Conservation (phyloP, 495 filamentous ascomycete genomes). For the Aspergillus homomorphus region DNA sequence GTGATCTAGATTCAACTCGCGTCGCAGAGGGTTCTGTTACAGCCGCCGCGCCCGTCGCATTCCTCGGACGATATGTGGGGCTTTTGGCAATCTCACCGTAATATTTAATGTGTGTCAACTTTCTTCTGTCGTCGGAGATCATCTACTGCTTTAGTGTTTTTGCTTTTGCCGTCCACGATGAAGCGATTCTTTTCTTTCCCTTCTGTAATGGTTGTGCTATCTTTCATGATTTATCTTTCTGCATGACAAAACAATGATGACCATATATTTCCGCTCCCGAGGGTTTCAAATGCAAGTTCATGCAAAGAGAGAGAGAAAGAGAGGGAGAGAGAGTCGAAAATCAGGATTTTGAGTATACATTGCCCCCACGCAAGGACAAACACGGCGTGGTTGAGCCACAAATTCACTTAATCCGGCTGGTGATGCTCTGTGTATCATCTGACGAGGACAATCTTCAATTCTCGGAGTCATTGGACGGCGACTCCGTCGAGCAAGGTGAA, state of each 20-base stretch:
- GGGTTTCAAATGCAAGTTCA: too few relatives aligned
- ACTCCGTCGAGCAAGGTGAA: too few relatives aligned
- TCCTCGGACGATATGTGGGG: not conserved
- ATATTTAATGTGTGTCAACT: not conserved
- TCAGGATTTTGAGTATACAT: too few relatives aligned
- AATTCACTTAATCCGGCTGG: too few relatives aligned
- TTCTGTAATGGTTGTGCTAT: not conserved
- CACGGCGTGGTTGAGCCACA: too few relatives aligned
- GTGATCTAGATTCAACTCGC: constrained; percentile 46
- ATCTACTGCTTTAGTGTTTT: not conserved
- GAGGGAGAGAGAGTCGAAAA: too few relatives aligned
- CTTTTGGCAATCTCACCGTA: not conserved
- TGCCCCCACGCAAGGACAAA: too few relatives aligned
- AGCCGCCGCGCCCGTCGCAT: not conserved
- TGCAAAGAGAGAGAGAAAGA: too few relatives aligned
- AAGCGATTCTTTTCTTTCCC: not conserved
- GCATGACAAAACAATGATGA: not conserved
- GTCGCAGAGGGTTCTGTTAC: not conserved
- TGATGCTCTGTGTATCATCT: too few relatives aligned
- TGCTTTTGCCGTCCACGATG: not conserved
- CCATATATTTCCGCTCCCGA: not conserved
- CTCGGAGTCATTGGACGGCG: too few relatives aligned
- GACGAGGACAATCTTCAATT: too few relatives aligned
- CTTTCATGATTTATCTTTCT: not conserved
- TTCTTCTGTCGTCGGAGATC: not conserved